phyloP scores from a whole-genome alignment of 495 filamentous ascomycete genomes.

The Hyaloscypha bicolor region DNA sequence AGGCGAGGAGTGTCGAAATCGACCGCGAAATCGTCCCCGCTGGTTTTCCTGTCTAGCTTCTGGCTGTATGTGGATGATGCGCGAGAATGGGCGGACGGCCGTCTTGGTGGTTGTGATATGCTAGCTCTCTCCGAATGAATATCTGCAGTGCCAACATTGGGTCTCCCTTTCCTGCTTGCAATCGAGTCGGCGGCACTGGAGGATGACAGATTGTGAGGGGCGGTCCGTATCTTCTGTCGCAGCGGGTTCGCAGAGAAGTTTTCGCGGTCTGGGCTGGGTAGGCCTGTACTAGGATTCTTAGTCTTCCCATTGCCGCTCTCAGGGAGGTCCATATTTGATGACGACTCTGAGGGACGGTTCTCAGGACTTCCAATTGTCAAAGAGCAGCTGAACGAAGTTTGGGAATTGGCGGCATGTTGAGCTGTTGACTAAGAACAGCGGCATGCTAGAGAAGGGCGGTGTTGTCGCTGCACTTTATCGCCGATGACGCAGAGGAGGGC shows the following conservation, averaged over 20 bases:
- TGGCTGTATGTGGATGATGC: slow-evolving; percentile 24
- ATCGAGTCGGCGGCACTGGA: slow-evolving; percentile 37
- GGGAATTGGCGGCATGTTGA: slow-evolving; percentile 8
- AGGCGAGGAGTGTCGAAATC: slow-evolving; percentile 46
- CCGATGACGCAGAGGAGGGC: not conserved
- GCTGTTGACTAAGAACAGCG: not conserved
- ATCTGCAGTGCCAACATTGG: slow-evolving; percentile 46
- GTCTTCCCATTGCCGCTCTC: slow-evolving; percentile 1
- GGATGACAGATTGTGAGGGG: slow-evolving; percentile 32
- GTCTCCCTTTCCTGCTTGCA: slow-evolving; percentile 50
- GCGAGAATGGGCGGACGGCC: not conserved
- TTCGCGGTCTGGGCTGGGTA: slow-evolving; percentile 10
- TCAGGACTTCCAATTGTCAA: slow-evolving; percentile 19
- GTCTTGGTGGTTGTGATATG: slow-evolving; percentile 59
- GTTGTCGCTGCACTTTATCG: not conserved
- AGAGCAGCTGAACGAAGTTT: not conserved
- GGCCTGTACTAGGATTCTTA: slow-evolving; percentile 17
- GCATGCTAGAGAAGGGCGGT: not conserved
- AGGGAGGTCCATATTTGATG: not conserved
- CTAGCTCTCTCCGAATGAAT: slow-evolving; percentile 54
- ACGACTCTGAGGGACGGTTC: not conserved
- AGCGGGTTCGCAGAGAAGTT: slow-evolving; percentile 6
- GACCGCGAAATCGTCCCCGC: slow-evolving; percentile 33
- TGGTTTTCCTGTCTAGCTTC: slow-evolving; percentile 12
- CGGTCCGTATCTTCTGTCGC: slow-evolving; percentile 3